Base-by-base conservation (phyloP, 192 early-diverging fungal species). In the Coemansia sp. region DNA sequence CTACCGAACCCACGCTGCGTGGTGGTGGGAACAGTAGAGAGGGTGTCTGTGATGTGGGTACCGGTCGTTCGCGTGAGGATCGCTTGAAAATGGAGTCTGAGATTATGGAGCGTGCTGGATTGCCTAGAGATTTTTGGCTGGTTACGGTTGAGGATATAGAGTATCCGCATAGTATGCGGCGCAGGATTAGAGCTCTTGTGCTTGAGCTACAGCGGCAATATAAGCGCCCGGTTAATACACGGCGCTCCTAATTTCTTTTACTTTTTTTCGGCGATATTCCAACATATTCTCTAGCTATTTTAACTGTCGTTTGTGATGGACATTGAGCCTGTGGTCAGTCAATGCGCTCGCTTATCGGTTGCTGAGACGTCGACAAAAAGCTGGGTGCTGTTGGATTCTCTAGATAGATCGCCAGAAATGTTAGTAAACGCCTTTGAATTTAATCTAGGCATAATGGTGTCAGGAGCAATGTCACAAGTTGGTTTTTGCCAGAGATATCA, bases 141-240 rank as follows among this genome's bases (percentile, higher is more conserved):
- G 79, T 77, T 11, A 82, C 79, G 8, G 79, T 77, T 2, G 79
- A 82, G 62, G 79, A 82, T 53, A 82, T 77, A 35, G 79, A 82
- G 72, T 82, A 82, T 41, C 79, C 79, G 33, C 75, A 77, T 20
- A 65, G 68, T 59, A 82, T 77, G 79, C 64, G 79, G 8, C 64
- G 66, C 56, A 53, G 79, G 43, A 82, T 82, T 55, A 68, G 79
- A 6, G 25, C 64, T 20, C 65, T 82, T 52, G 69, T 74, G 0
- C 55, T 77, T 13, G 79, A 77, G 1, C 62, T 82, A 14, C 67
- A 64, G 57, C 64, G 69, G 38, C 67, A 77, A 38, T 69, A 77
- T 41, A 64, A 37, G 37, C 36, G 12, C 11, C 48, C 48, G 10
- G 14, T 2, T 16, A 55, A 55, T 55, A 55, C 14, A 0, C 11